Evolutionary conservation across 2,329 filamentous ascomycete species (phyloP).

Genomic region (Botryosphaeria dothidea): DNA sequence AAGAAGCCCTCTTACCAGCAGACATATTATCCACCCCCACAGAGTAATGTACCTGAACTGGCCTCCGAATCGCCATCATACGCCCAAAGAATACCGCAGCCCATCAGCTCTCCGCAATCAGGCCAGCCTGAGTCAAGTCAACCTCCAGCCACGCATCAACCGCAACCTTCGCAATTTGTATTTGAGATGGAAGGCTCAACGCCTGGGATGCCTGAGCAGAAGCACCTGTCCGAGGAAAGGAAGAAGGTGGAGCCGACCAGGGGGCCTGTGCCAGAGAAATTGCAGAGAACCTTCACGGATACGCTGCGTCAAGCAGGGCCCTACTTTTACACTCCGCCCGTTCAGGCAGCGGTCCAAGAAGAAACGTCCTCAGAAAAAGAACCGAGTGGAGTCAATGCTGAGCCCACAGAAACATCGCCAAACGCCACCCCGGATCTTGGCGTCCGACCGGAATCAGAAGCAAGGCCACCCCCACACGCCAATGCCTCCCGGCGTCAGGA

Average conservation of each 20-base stretch:
- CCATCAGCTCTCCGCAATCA: background rate
- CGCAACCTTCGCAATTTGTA: background rate
- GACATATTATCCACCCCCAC: background rate
- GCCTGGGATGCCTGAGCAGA: background rate
- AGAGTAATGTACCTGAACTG: background rate
- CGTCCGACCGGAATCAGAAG: background rate
- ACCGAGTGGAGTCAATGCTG: background rate
- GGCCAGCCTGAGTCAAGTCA: background rate
- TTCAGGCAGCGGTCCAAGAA: background rate
- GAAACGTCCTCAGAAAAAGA: background rate
- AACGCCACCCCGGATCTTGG: background rate
- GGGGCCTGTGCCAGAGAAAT: background rate
- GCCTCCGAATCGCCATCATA: background rate
- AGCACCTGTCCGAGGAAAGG: background rate
- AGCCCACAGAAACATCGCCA: background rate
- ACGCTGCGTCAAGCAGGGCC: background rate
- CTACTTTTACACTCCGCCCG: background rate
- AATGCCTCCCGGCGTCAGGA: background rate
- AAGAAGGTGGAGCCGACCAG: background rate
- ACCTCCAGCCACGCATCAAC: background rate
- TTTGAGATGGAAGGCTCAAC: slow-evolving; percentile 2
- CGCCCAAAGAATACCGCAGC: background rate
- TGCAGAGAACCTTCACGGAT: background rate
- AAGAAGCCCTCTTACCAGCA: background rate
- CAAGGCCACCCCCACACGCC: background rate